Percentiles rank a stretch among this genome's conserved stretches.
phyloP scores from a whole-genome alignment of 345 rosid species.

The Euclidium syriacum region DNA sequence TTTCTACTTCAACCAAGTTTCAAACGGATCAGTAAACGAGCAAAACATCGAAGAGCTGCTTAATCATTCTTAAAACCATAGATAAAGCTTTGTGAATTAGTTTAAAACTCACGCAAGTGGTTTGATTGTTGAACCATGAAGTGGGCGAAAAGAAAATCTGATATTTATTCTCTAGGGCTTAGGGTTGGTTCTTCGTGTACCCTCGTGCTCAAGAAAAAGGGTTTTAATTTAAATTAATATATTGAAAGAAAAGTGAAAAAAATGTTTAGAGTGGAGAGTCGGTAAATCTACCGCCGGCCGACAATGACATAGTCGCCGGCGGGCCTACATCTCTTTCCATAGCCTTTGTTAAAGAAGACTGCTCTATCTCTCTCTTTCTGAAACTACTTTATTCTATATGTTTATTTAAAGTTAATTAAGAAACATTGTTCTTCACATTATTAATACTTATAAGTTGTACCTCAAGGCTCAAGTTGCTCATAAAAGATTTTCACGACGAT shows the following conservation, averaged over 20 bases:
- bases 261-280: conserved; percentile 29
- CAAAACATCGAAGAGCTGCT: conserved; percentile 7
- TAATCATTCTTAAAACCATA: neutral
- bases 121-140: neutral
- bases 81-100: conserved; percentile 11
- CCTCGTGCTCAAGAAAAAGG: neutral
- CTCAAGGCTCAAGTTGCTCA: neutral
- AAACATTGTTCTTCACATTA: neutral
- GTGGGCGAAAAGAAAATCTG: neutral
- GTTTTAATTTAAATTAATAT: neutral
- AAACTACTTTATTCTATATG: neutral
- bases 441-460: neutral
- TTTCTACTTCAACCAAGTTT: conserved; percentile 37
- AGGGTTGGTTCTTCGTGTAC: conserved; percentile 6
- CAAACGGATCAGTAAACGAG: conserved; percentile 37
- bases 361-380: conserved; percentile 8
- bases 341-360: conserved; percentile 34
- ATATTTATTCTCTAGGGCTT: neutral
- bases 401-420: neutral
- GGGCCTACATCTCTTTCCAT: conserved; percentile 21
- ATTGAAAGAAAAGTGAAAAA: neutral
- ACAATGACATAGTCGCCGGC: conserved; percentile 29
- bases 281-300: conserved; percentile 65
- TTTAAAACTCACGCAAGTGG: conserved; percentile 15
- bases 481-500: neutral